Conservation (phyloP, 2,329 filamentous ascomycete species). For the Microcyclospora tardicrescens region DNA sequence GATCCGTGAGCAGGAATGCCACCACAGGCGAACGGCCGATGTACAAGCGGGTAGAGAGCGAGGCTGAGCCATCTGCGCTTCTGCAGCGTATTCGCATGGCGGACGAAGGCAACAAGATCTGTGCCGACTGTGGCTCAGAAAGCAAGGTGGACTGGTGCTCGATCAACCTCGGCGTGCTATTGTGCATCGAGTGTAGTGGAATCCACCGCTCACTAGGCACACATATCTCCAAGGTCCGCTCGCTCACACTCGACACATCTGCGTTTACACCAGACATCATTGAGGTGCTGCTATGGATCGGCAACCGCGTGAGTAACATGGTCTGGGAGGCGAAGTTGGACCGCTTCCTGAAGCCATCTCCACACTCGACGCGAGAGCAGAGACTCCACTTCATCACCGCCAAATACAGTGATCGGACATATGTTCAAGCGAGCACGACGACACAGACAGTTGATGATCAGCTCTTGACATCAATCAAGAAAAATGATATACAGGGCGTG, state of each 20-base stretch:
- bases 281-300: slow-evolving; percentile 79
- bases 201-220: slow-evolving; percentile 94
- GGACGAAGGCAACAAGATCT: slow-evolving; percentile 86
- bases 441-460: slow-evolving; percentile 76
- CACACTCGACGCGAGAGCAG: slow-evolving; percentile 75
- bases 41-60: slow-evolving; percentile 58
- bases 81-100: slow-evolving; percentile 77
- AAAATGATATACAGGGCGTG: slow-evolving; percentile 87
- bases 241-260: slow-evolving; percentile 84
- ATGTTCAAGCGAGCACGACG: slow-evolving; percentile 57
- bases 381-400: slow-evolving; percentile 87
- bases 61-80: slow-evolving; percentile 65
- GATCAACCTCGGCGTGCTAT: slow-evolving; percentile 88
- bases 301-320: slow-evolving; percentile 92
- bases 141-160: slow-evolving; percentile 98
- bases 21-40: slow-evolving; percentile 81
- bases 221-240: slow-evolving; percentile 94
- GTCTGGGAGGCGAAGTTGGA: slow-evolving; percentile 87
- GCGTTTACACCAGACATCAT: slow-evolving; percentile 96
- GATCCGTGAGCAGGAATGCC: slow-evolving; percentile 65
- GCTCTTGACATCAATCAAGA: slow-evolving; percentile 83
- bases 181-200: slow-evolving; percentile 96
- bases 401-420: slow-evolving; percentile 81
- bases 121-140: slow-evolving; percentile 84
- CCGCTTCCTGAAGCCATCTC: slow-evolving; percentile 54